A percentile compares a stretch with the other conserved stretches of the same genome.
phyloP scores from a whole-genome alignment of 2,329 filamentous ascomycete genomes.

The Microdochium paspali region DNA sequence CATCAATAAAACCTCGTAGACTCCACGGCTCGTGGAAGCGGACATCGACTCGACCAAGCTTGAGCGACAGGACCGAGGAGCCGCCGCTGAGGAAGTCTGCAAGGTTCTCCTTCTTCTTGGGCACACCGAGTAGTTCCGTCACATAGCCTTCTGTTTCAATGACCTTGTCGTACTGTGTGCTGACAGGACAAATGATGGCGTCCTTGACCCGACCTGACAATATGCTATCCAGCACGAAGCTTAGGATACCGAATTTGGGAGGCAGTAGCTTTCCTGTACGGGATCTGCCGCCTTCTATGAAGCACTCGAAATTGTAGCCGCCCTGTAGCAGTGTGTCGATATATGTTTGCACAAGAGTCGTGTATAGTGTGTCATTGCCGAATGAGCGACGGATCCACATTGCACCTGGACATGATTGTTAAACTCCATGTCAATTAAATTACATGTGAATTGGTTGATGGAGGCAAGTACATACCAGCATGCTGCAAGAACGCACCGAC shows the following conservation, averaged over 20 bases:
- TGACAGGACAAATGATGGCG: slow-evolving; percentile 88
- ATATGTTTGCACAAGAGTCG: slow-evolving; percentile 89
- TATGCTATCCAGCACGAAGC: slow-evolving; percentile 83
- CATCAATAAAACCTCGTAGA: slow-evolving; percentile 67
- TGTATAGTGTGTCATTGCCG: slow-evolving; percentile 83
- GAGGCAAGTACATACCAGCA: slow-evolving; percentile 51
- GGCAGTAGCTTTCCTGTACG: slow-evolving; percentile 87
- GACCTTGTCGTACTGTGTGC: slow-evolving; percentile 97
- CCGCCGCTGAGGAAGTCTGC: slow-evolving; percentile 76
- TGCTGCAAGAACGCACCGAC: slow-evolving; percentile 87
- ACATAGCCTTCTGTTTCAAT: slow-evolving; percentile 98
- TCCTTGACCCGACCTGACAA: slow-evolving; percentile 82
- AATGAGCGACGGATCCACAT: slow-evolving; percentile 96
- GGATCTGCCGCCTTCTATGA: slow-evolving; percentile 90
- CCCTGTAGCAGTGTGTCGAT: slow-evolving; percentile 86
- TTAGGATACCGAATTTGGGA: slow-evolving; percentile 91
- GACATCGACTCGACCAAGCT: slow-evolving; percentile 86
- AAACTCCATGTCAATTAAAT: too few relatives aligned
- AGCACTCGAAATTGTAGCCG: slow-evolving; percentile 93
- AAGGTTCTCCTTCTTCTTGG: slow-evolving; percentile 92
- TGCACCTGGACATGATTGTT: too few relatives aligned
- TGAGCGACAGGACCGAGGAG: slow-evolving; percentile 79
- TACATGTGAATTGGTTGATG: too few relatives aligned
- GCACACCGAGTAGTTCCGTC: slow-evolving; percentile 83
- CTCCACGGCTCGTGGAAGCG: slow-evolving; percentile 97